These are phyloP conservation scores for Colletotrichum sp. DNA, from an alignment of 2,329 filamentous ascomycete species.

Conservation along the genomic window DNA sequence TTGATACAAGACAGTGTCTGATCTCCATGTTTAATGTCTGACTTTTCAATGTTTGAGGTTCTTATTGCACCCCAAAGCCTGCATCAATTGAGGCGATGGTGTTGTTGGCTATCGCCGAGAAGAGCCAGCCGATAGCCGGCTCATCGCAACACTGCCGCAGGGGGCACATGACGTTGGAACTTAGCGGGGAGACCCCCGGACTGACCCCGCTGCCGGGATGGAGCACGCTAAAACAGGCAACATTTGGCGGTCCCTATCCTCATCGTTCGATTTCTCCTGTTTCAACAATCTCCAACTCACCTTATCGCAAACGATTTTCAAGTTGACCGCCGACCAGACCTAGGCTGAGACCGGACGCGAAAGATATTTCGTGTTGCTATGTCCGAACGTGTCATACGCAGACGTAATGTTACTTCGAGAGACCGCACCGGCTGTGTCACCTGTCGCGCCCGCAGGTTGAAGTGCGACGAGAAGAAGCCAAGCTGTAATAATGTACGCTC, in stretches of 20 bases:
- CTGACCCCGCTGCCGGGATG: neutral
- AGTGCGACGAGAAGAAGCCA: constrained; percentile 49
- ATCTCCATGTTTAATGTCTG: neutral
- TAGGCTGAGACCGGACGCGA: neutral
- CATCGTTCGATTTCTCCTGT: neutral
- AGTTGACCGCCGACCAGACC: neutral
- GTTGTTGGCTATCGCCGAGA: neutral
- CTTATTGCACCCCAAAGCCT: neutral
- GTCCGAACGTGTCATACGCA: neutral
- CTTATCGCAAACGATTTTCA: neutral
- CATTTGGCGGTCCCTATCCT: neutral
- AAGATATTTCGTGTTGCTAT: neutral
- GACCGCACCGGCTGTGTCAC: constrained; percentile 4
- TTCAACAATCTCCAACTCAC: neutral
- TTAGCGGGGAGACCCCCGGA: neutral
- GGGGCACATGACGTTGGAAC: neutral
- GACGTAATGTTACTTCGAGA: neutral
- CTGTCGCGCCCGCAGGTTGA: constrained; percentile 46
- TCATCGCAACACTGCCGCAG: neutral
- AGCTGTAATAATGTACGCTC: constrained; percentile 28
- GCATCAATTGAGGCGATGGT: neutral
- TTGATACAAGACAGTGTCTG: neutral
- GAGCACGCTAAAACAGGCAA: neutral
- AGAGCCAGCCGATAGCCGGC: neutral
- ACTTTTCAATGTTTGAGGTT: neutral